phyloP scores from a whole-genome alignment of 208 protist species.

The Leishmania lainsoni region DNA sequence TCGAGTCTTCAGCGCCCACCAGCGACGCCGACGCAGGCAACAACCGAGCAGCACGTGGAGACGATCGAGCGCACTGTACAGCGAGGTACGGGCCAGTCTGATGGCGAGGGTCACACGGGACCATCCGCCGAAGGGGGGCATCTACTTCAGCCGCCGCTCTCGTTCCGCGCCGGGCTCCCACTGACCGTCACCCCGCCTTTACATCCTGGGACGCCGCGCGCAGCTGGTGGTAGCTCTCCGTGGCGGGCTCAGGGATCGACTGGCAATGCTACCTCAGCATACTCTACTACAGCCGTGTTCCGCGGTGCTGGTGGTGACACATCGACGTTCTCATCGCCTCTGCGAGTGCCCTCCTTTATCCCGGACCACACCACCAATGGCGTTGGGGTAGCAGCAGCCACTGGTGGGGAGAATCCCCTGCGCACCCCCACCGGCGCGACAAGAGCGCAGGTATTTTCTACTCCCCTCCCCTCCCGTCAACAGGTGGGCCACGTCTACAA shows the following conservation, averaged over 20 bases:
- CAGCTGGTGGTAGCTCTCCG: not conserved
- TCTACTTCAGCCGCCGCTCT: slow-evolving; percentile 4
- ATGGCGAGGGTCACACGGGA: not conserved
- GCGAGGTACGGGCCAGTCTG: not conserved
- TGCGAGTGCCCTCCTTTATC: slow-evolving; percentile 7
- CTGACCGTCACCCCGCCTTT: slow-evolving; percentile 5
- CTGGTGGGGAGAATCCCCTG: not conserved
- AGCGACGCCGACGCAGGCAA: not conserved
- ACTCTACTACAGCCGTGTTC: not conserved
- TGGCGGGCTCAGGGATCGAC: not conserved
- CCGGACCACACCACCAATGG: not conserved
- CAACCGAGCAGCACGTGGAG: slow-evolving; percentile 16
- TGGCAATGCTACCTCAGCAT: not conserved
- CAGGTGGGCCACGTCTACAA: slow-evolving; percentile 2
- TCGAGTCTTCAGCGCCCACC: not conserved
- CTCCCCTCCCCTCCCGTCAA: not conserved
- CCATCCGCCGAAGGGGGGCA: not conserved
- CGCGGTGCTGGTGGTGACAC: not conserved
- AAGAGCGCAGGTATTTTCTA: not conserved
- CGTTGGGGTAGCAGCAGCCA: not conserved
- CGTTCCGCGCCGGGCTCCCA: not conserved
- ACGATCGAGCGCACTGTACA: slow-evolving; percentile 26
- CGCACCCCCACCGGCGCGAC: not conserved
- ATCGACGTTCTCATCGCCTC: not conserved
- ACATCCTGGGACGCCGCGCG: slow-evolving; percentile 9